A percentile compares a stretch with the other conserved stretches of the same genome.
Conservation (phyloP, 116 monocot genomes). For the Cymodocea nodosa region DNA sequence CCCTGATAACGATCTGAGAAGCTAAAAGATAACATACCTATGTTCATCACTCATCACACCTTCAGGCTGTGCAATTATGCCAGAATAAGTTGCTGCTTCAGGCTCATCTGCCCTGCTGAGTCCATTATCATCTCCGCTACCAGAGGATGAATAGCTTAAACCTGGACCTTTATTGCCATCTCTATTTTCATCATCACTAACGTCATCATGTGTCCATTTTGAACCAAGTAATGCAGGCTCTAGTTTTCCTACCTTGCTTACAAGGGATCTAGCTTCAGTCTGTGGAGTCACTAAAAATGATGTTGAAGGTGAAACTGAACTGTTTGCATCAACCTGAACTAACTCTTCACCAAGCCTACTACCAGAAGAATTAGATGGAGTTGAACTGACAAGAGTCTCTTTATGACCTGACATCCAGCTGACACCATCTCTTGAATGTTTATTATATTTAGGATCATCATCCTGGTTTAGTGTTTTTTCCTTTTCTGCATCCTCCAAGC, state of each 20-base stretch:
- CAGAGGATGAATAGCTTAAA: constrained; percentile 75
- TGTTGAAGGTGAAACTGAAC: constrained; percentile 14
- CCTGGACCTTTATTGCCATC: constrained; percentile 40
- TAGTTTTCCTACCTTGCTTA: constrained; percentile 30
- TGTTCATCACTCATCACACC: constrained; percentile 72
- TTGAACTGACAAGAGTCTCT: constrained; percentile 14
- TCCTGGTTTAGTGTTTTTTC: constrained; percentile 52
- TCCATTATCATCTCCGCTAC: constrained; percentile 53
- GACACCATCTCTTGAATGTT: constrained; percentile 35
- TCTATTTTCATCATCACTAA: constrained; percentile 66
- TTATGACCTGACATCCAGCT: constrained; percentile 10
- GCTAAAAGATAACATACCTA: constrained; percentile 28
- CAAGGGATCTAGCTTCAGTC: constrained; percentile 15
- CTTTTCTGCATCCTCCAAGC: constrained; percentile 91
- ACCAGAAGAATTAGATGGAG: constrained; percentile 8
- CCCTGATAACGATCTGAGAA: neutral
- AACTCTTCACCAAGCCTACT: constrained; percentile 19
- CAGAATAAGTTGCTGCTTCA: constrained; percentile 29
- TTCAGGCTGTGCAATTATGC: constrained; percentile 27
- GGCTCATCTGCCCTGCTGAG: constrained; percentile 27
- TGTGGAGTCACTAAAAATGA: constrained; percentile 15
- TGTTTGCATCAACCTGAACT: constrained; percentile 8
- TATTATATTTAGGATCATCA: constrained; percentile 42
- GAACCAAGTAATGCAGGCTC: constrained; percentile 64
- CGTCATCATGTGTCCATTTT: constrained; percentile 92